These are phyloP conservation scores for Tolypocladium inflatum DNA, from an alignment of 2,329 filamentous ascomycete genomes.

Conservation along the genomic window DNA sequence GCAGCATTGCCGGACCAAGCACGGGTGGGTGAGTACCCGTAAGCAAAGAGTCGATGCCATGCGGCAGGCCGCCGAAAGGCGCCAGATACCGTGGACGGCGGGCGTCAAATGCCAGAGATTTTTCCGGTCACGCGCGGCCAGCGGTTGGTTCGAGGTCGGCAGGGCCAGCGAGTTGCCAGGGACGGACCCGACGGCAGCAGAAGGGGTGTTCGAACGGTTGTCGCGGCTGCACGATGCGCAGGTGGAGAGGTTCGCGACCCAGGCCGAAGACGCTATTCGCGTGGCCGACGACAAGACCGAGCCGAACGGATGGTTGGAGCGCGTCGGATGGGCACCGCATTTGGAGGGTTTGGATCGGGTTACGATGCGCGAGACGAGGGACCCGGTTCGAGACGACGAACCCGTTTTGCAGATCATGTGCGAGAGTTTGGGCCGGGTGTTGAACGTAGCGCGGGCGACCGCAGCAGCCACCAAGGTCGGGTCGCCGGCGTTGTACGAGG, in stretches of 20 bases:
- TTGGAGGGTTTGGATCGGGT: background rate
- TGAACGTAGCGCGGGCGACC: slow-evolving; percentile 1
- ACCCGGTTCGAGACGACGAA: slow-evolving; percentile 1
- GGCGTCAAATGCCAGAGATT: slow-evolving; percentile 1
- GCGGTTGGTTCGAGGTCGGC: slow-evolving; percentile 1
- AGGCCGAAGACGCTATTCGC: background rate
- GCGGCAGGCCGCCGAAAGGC: background rate
- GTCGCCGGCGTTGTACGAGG: slow-evolving; percentile 3
- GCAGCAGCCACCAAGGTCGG: background rate
- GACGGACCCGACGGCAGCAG: background rate
- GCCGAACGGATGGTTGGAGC: slow-evolving; percentile 1
- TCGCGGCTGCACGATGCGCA: no score
- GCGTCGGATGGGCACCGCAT: slow-evolving; percentile 1
- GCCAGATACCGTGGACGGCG: background rate
- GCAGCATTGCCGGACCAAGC: background rate
- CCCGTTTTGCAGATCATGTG: slow-evolving; percentile 1
- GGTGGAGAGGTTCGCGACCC: background rate
- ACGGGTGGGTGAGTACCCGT: background rate
- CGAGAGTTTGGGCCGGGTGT: background rate
- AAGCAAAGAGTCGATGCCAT: background rate
- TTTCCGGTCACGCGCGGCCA: background rate
- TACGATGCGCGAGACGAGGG: background rate
- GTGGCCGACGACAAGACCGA: background rate
- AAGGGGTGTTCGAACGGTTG: no score
- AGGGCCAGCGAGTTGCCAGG: background rate